Evolutionary conservation across 2,329 filamentous ascomycete species (phyloP), one percentile per base, ranked within the genome.

Genomic region (Bipolaris bicolor): DNA sequence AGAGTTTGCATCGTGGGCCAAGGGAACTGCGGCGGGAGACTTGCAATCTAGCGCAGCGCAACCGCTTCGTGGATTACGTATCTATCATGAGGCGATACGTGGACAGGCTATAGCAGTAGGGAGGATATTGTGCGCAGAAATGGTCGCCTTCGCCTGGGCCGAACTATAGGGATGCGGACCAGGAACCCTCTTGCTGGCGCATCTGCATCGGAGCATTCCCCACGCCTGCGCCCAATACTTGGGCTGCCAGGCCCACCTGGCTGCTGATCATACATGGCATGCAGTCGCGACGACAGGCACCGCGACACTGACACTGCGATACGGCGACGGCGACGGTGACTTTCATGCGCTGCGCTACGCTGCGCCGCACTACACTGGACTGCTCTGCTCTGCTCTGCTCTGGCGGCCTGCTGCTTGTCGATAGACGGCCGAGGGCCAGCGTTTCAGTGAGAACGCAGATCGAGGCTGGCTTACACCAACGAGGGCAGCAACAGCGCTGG

Each of bases 201-300:
- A 49, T 58, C 55, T 18, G 48, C 55, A 45, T 58, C 55, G 50
- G 55, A 58, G 55, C 33, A 48, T 58, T 54, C 50, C 46, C 50
- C 58, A 48, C 55, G 49, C 37, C 48, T 41, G 40, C 43, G 24
- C 43, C 29, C 37, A 31, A 31, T 29, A 29, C 26, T 29, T 29
- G 9, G 26, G 26, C 26, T 29, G 26, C 59, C 45, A 53, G 62
- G 60, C 46, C 40, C 50, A 68, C 54, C 64, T 61, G 63, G 26
- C 53, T 49, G 64, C 43, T 63, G 65, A 67, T 68, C 67, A 61
- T 49, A 58, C 56, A 57, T 50, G 44, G 49, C 34, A 37, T 40
- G 40, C 40, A 51, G 16, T 10, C 16, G 26, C 44, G 47, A 57
- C 52, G 39, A 49, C 34, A 29, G 15, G 40, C 45, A 57, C 22